Percentiles rank a stretch among this genome's conserved stretches.
phyloP scores from a whole-genome alignment of 78 protist species.

The Neovahlkampfia damariscottae region DNA sequence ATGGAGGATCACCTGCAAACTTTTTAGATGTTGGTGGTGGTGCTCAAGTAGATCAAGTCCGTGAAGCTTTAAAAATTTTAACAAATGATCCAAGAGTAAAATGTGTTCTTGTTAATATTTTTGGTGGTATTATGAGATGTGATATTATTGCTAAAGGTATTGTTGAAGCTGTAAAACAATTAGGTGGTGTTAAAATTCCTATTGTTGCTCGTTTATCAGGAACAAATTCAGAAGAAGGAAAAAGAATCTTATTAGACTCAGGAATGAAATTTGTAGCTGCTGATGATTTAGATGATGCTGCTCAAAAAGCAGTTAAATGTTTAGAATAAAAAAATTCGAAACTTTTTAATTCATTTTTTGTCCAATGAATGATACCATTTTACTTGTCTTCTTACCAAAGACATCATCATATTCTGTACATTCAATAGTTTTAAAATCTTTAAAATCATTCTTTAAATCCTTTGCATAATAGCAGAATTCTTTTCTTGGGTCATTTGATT shows the following conservation, averaged over 20 bases:
- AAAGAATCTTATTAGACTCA: slow-evolving; percentile 8
- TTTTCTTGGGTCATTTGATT: too few species aligned
- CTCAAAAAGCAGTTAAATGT: slow-evolving; percentile 19
- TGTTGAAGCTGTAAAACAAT: slow-evolving; percentile 57
- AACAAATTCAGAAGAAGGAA: slow-evolving; percentile 7
- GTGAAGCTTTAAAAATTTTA: slow-evolving; percentile 83
- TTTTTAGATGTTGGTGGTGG: slow-evolving; percentile 96
- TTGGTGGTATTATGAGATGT: slow-evolving; percentile 88
- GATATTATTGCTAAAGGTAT: slow-evolving; percentile 80
- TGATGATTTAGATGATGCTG: slow-evolving; percentile 45
- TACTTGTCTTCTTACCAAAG: too few species aligned
- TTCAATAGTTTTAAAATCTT: too few species aligned
- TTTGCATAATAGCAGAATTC: too few species aligned
- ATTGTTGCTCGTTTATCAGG: slow-evolving; percentile 80
- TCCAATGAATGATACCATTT: too few species aligned
- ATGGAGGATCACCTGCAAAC: slow-evolving; percentile 96
- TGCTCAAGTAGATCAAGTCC: slow-evolving; percentile 71
- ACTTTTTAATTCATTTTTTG: too few species aligned
- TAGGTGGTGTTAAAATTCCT: slow-evolving; percentile 41
- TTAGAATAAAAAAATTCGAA: too few species aligned
- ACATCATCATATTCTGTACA: too few species aligned
- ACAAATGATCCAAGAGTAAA: slow-evolving; percentile 47
- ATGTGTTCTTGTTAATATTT: slow-evolving; percentile 83
- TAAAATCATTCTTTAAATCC: too few species aligned
- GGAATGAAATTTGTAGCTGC: slow-evolving; percentile 20